Percentiles rank a stretch among this genome's conserved stretches.
These are phyloP conservation scores for Calocybe indica DNA, from an alignment of 768 basidiomycete species.

Conservation along the genomic window DNA sequence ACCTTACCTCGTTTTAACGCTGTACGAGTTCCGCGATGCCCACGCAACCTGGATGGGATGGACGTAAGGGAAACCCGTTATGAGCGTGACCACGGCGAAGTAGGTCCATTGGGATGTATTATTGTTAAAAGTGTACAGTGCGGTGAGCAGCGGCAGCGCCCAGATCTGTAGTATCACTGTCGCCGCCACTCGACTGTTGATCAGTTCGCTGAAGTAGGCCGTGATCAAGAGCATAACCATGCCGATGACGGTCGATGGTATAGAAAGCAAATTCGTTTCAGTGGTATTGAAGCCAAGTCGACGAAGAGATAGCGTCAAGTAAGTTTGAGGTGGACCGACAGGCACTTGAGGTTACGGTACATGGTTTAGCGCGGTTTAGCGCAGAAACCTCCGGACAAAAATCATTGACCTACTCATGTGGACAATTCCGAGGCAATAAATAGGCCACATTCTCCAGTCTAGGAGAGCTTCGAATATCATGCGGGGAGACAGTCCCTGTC, in stretches of 20 bases:
- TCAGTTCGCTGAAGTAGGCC: constrained; percentile 45
- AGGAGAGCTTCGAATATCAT: constrained; percentile 46
- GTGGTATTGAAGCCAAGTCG: constrained; percentile 60
- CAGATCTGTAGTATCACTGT: constrained; percentile 52
- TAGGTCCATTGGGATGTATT: constrained; percentile 51
- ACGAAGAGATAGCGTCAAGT: constrained; percentile 58
- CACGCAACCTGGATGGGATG: constrained; percentile 49
- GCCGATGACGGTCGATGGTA: constrained; percentile 54
- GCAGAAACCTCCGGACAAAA: not conserved
- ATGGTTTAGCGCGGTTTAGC: not conserved
- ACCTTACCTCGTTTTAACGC: constrained; percentile 44
- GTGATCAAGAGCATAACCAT: constrained; percentile 40
- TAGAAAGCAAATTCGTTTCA: constrained; percentile 53
- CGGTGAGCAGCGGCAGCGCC: constrained; percentile 56
- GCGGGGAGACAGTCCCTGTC: constrained; percentile 47
- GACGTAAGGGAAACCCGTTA: constrained; percentile 52
- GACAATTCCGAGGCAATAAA: constrained; percentile 51
- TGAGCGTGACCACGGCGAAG: constrained; percentile 45
- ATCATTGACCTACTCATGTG: constrained; percentile 39
- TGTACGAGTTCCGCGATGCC: constrained; percentile 55
- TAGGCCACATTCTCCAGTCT: constrained; percentile 63
- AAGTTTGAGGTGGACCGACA: constrained; percentile 50
- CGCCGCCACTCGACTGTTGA: constrained; percentile 51
- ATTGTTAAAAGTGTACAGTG: constrained; percentile 43
- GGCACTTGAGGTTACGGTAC: constrained; percentile 36